phyloP scores from a whole-genome alignment of 1,284 basidiomycete genomes.

The Leccinum ponderosum region DNA sequence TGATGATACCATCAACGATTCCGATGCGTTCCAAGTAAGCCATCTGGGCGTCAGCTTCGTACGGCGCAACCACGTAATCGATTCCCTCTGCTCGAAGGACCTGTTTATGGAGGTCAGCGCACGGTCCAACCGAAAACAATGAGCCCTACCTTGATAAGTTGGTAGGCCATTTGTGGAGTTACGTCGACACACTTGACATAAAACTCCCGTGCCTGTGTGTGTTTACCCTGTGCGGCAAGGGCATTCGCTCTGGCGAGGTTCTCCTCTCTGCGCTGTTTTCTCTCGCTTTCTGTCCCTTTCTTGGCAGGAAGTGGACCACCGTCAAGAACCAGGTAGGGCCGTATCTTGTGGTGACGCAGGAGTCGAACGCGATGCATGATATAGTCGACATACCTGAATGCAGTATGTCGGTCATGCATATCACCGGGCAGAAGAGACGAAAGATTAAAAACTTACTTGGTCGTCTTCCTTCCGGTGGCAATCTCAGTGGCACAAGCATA shows the following conservation, averaged over 20 bases:
- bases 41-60: conserved; percentile 98
- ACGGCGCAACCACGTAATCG: conserved; percentile 92
- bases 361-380: conserved; percentile 92
- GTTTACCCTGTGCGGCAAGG: conserved; percentile 76
- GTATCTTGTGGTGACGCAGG: conserved; percentile 81
- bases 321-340: conserved; percentile 95
- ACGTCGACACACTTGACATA: conserved; percentile 95
- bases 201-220: conserved; percentile 80
- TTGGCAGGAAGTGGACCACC: conserved; percentile 96
- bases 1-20: conserved; percentile 90
- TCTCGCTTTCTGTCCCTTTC: conserved; percentile 83
- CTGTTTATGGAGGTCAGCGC: conserved; percentile 41
- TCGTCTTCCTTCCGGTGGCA: conserved; percentile 81
- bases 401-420: conserved; percentile 5
- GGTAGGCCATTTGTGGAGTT: conserved; percentile 96
- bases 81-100: conserved; percentile 80
- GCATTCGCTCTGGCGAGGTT: conserved; percentile 70
- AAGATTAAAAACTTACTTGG: conserved; percentile 58
- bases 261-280: conserved; percentile 71
- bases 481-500: conserved; percentile 92
- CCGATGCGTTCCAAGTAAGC: conserved; percentile 87
- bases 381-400: conserved; percentile 88
- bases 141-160: conserved; percentile 86
- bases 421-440: neutral
- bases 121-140: neutral